phyloP scores from a whole-genome alignment of 495 filamentous ascomycete species.

The Penicillium pulvis region DNA sequence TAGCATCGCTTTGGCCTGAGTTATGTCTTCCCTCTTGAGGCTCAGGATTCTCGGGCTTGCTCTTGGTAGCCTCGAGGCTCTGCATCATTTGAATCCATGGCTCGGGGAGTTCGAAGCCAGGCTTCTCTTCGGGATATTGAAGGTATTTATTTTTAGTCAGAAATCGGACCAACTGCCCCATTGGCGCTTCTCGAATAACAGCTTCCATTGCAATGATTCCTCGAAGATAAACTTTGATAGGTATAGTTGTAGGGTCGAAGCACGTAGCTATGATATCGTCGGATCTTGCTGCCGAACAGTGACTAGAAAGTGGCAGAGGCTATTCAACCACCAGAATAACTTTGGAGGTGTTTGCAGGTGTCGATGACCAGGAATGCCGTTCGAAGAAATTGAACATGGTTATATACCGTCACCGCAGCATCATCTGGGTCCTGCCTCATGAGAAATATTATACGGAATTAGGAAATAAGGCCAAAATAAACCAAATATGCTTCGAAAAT shows the following conservation, averaged over 20 bases:
- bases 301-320: background rate
- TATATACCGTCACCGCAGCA: background rate
- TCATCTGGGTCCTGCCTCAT: background rate
- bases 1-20: conserved; percentile 8
- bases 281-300: background rate
- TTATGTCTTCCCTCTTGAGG: conserved; percentile 1
- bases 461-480: background rate
- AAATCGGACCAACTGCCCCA: conserved; percentile 56
- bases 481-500: background rate
- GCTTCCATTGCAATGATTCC: conserved; percentile 22
- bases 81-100: conserved; percentile 40
- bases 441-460: background rate
- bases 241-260: background rate
- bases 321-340: background rate
- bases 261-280: background rate
- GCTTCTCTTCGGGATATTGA: conserved; percentile 57
- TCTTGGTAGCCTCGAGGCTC: conserved; percentile 1
- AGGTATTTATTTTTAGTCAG: conserved; percentile 51
- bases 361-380: too few species aligned
- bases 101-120: conserved; percentile 52
- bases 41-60: conserved; percentile 12
- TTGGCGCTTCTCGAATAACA: conserved; percentile 51
- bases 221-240: background rate
- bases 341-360: background rate
- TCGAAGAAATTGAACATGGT: background rate